Base-by-base conservation (phyloP, 208 protist genomes). In the Acanthamoeba castellanii region DNA sequence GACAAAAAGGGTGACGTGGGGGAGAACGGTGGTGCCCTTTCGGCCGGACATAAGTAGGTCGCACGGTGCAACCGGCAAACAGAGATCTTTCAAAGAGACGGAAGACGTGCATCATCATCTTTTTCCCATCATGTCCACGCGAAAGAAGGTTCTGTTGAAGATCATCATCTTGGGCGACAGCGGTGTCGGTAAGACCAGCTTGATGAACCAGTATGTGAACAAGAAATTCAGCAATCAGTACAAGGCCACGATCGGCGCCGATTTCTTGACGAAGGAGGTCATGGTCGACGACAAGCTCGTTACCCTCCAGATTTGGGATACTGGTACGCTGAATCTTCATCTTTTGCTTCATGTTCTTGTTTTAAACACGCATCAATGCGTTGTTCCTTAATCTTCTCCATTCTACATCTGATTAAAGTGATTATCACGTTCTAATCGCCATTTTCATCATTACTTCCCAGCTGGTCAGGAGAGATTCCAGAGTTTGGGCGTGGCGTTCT, bases 391-490 rank as follows among this genome's bases (percentile, higher is more conserved):
- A 94, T 74, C 95, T 95, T 61, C 27, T 95, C 47, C 37, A 37
- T 3, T 93, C 95, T 91, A 57, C 6, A 30, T 95, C 93, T 96
- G 52, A 30, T 74, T 2, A 1, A 20, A 57, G 1, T 93, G 70
- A 42, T 55, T 82, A 27, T 94, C 70, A 90, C 3, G 1, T 88
- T 57, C 30, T 81, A 66, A 66, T 32, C 30, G 55, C 81, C 20
- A 1, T 89, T 66, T 34, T 55, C 34, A 66, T 27, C 16, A 52
- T 68, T n/a, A 9, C 95, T 95, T 97, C 78, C 98, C 98, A 59
- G 98, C 98, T 25, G 99, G 99, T 22, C 99, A 99, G 97, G 99
- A 99, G 97, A 98, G 99, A n/a, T 99, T 99, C 96, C 99, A 99
- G 96, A 98, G 97, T 9, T 98, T 99, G 61, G 99, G 99, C 45